Conservation (phyloP, 2,329 filamentous ascomycete species). For the Escovopsis sp. region DNA sequence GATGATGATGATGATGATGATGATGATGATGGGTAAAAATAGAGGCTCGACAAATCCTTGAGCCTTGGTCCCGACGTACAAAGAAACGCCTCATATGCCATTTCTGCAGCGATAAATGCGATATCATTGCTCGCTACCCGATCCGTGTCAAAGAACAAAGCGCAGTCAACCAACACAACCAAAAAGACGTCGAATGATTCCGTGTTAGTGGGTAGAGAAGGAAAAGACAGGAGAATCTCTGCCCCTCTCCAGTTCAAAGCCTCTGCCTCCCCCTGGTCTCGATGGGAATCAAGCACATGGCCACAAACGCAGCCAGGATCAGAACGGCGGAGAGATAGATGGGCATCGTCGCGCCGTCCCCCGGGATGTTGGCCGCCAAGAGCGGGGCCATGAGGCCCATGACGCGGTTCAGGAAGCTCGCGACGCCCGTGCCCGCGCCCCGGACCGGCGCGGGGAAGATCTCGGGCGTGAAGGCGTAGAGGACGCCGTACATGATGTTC, state of each 20-base stretch:
- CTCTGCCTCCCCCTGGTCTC: slow-evolving; percentile 46
- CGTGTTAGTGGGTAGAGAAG: too few relatives aligned
- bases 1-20: too few relatives aligned
- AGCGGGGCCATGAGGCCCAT: slow-evolving; percentile 54
- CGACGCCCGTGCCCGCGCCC: slow-evolving; percentile 57
- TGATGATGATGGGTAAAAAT: too few relatives aligned
- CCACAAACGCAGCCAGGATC: slow-evolving; percentile 43
- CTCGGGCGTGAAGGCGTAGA: slow-evolving; percentile 65
- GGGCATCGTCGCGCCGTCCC: slow-evolving; percentile 40
- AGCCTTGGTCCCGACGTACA: too few relatives aligned
- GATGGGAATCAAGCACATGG: slow-evolving; percentile 45
- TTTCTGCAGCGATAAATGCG: too few relatives aligned
- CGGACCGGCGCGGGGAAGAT: slow-evolving; percentile 59
- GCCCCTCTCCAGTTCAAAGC: slow-evolving; percentile 30
- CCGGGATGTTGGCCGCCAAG: slow-evolving; percentile 45
- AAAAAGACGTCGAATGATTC: too few relatives aligned
- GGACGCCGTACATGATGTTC: slow-evolving; percentile 63
- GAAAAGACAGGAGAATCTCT: too few relatives aligned
- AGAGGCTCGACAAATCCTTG: too few relatives aligned
- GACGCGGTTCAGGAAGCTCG: slow-evolving; percentile 54
- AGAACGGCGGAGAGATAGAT: slow-evolving; percentile 41
- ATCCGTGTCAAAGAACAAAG: too few relatives aligned
- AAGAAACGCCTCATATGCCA: too few relatives aligned
- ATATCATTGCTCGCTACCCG: too few relatives aligned
- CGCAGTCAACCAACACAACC: too few relatives aligned